Evolutionary conservation across 495 filamentous ascomycete species (phyloP), one percentile per base, ranked within the genome.

Genomic region (Xylaria grammica): DNA sequence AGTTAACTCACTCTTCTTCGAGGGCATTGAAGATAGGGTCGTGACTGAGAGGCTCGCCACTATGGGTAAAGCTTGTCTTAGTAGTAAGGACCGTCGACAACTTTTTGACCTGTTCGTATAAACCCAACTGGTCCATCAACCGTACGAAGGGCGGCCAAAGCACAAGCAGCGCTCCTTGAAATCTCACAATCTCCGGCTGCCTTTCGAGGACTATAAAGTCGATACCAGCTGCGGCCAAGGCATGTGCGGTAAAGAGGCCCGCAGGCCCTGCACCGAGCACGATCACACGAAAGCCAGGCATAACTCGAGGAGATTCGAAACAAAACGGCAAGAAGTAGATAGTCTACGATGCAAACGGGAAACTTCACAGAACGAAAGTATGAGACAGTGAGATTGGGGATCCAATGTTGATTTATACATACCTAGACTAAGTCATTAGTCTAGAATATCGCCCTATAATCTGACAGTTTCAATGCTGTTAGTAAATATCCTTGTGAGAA

Each of bases 131-230:
- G 34, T 78, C 72, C 20, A 75, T 24, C 11, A 75, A 66, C 26
- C 75, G 56, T 9, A 59, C 20, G 5, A 72, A 65, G 30, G 75
- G 71, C 1, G 78, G 72, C 36, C 65, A 65, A 7, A 80, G 51
- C 6, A 73, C 67, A 17, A 78, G 9, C 32, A 60, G 44, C 13
- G 77, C 75, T 0, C 83, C 84, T 11, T 69, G 54, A n/a, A 76
- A 68, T 8, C 78, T 77, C 10, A 75, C 69, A 7, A 82, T 69
- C 5, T 74, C 71, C 0, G 40, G 3, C 9, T 71, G 59, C 20
- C 72, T 72, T 67, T 86, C 85, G 10, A 86, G 75, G 0, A 87
- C 42, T 9, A 83, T 61, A 34, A 77, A 82, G 56, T 84, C 81
- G 63, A 87, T 82, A 22, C 72, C 69, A 1, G 72, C 75, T 27